These are phyloP conservation scores for Pezicula carpinea DNA, from an alignment of 2,329 filamentous ascomycete genomes.

Conservation along the genomic window DNA sequence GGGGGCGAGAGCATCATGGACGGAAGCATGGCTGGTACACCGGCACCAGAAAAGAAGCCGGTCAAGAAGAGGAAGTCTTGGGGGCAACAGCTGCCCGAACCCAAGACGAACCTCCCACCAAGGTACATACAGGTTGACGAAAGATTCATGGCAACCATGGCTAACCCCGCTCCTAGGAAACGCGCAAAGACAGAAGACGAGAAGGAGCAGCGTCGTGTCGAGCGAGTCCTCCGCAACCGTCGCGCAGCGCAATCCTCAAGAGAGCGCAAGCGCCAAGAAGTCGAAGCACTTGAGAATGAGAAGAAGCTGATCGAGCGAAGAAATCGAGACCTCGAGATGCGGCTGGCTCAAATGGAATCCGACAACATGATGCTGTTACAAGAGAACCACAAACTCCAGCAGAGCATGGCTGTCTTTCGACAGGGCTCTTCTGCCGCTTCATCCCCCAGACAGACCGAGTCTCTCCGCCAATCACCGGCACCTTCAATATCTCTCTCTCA, in stretches of 20 bases:
- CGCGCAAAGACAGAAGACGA: conserved; percentile 98
- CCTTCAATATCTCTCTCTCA: conserved; percentile 51
- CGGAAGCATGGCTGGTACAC: conserved; percentile 21
- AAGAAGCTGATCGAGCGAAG: conserved; percentile 63
- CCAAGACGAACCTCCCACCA: conserved; percentile 92
- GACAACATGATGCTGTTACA: conserved; percentile 22
- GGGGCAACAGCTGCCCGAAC: conserved; percentile 94
- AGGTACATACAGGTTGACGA: conserved; percentile 49
- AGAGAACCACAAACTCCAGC: conserved; percentile 19
- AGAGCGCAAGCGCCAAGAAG: conserved; percentile 61
- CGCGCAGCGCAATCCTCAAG: conserved; percentile 94
- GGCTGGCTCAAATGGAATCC: conserved; percentile 37
- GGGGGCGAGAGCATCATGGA: conserved; percentile 16
- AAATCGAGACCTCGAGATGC: conserved; percentile 65
- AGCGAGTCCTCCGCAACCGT: conserved; percentile 93
- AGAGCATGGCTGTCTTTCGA: conserved; percentile 31
- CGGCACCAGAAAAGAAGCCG: conserved; percentile 59
- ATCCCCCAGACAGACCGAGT: conserved; percentile 37
- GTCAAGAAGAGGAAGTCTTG: conserved; percentile 97
- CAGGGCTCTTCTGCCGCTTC: conserved; percentile 38
- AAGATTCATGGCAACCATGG: conserved; percentile 1
- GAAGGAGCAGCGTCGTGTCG: conserved; percentile 95
- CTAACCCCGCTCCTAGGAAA: conserved; percentile 54
- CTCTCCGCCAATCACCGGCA: conserved; percentile 25
- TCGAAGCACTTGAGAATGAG: conserved; percentile 72